Evolutionary conservation across 352 stramenopile genomes (phyloP).

Genomic region (Pythium coloratum): DNA sequence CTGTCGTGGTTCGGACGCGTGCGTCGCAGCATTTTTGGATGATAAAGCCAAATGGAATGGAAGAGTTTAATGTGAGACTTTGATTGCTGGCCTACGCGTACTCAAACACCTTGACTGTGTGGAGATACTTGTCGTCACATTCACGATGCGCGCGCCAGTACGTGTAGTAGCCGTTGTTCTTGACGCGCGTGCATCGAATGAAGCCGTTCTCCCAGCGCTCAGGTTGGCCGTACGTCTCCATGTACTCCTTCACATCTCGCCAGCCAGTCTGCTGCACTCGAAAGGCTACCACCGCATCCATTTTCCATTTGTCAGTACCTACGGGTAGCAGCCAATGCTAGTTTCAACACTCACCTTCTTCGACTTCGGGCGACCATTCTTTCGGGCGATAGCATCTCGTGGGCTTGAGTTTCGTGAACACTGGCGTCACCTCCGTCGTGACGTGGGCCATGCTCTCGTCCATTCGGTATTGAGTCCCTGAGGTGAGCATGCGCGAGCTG

Average conservation of each 20-base stretch:
- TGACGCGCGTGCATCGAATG: slow-evolving; percentile 78
- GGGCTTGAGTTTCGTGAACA: slow-evolving; percentile 54
- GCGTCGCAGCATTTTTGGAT: slow-evolving; percentile 23
- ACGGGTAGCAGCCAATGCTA: too few species aligned
- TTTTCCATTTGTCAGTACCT: too few species aligned
- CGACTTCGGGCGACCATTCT: slow-evolving; percentile 63
- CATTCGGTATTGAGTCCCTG: slow-evolving; percentile 48
- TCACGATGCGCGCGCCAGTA: slow-evolving; percentile 75
- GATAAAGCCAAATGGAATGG: background rate
- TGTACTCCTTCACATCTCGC: slow-evolving; percentile 82
- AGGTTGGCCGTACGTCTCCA: slow-evolving; percentile 69
- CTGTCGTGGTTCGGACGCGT: slow-evolving; percentile 17
- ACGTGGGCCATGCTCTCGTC: slow-evolving; percentile 39
- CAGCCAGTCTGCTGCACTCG: slow-evolving; percentile 72
- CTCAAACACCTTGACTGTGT: slow-evolving; percentile 79
- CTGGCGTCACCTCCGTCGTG: slow-evolving; percentile 30
- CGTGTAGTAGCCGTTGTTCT: slow-evolving; percentile 83
- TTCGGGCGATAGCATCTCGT: slow-evolving; percentile 66
- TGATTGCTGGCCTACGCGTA: slow-evolving; percentile 38
- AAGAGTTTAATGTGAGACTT: background rate
- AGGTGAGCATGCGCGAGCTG: slow-evolving; percentile 19
- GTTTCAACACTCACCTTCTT: slow-evolving; percentile 43
- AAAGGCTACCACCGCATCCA: slow-evolving; percentile 38
- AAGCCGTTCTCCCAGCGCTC: slow-evolving; percentile 76
- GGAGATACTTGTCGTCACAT: slow-evolving; percentile 82